Percentiles rank a stretch among this genome's conserved stretches.
Conservation (phyloP, 2,329 filamentous ascomycete genomes). For the Zymoseptoria pseudotritici region DNA sequence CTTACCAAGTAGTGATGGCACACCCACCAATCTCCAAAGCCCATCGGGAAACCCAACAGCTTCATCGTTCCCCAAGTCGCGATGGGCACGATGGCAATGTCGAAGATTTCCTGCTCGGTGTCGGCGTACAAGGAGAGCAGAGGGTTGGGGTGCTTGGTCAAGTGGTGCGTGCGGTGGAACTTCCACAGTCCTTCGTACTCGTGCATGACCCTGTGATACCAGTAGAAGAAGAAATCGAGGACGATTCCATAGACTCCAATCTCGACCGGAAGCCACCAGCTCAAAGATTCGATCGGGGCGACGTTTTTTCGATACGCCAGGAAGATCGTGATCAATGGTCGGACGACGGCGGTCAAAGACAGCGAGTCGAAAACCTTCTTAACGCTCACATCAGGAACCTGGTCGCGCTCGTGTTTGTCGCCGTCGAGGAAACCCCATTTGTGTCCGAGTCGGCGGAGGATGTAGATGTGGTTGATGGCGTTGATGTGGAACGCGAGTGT, state of each 20-base stretch:
- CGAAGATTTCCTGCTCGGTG: slow-evolving; percentile 37
- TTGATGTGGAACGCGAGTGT: slow-evolving; percentile 34
- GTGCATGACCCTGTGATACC: slow-evolving; percentile 38
- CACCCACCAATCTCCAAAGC: slow-evolving; percentile 43
- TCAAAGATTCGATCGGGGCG: slow-evolving; percentile 16
- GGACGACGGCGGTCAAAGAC: slow-evolving; percentile 11
- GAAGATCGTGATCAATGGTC: slow-evolving; percentile 14
- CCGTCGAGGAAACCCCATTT: slow-evolving; percentile 38
- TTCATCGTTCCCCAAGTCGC: slow-evolving; percentile 34
- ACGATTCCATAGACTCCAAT: slow-evolving; percentile 38
- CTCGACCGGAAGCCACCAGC: slow-evolving; percentile 31
- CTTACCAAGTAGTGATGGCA: slow-evolving; percentile 37
- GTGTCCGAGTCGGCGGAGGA: slow-evolving; percentile 35
- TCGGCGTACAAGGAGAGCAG: slow-evolving; percentile 39
- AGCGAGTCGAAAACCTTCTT: slow-evolving; percentile 16
- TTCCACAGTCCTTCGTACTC: slow-evolving; percentile 36
- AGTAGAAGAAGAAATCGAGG: slow-evolving; percentile 42
- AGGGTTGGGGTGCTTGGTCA: slow-evolving; percentile 41
- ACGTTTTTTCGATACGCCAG: slow-evolving; percentile 11
- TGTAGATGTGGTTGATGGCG: slow-evolving; percentile 35
- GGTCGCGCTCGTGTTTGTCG: slow-evolving; percentile 38
- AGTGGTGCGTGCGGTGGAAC: slow-evolving; percentile 40
- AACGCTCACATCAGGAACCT: slow-evolving; percentile 32
- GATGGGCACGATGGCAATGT: slow-evolving; percentile 37
- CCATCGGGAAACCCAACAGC: slow-evolving; percentile 35